Conservation (phyloP, 192 early-diverging fungal genomes). For the Rhizophagus sp. region DNA sequence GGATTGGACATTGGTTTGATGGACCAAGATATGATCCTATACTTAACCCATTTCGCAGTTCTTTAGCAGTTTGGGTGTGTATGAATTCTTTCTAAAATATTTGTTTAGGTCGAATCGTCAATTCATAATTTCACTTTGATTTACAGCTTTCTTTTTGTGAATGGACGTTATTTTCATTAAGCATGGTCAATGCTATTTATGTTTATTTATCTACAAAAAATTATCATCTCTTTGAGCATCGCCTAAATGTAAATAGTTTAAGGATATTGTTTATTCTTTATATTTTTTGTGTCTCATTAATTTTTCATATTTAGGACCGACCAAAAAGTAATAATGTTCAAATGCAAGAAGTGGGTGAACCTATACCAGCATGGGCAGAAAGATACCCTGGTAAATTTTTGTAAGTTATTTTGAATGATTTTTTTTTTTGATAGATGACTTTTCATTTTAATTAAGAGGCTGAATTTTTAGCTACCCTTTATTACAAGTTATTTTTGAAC, state of each 20-base stretch:
- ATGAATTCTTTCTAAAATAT: not conserved
- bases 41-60: not conserved
- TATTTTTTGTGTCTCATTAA: not conserved
- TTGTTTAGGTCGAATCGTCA: not conserved
- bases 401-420: not conserved
- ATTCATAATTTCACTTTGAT: not conserved
- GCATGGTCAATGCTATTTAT: slow-evolving; percentile 6
- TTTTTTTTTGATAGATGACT: not conserved
- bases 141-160: not conserved
- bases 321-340: slow-evolving; percentile 8
- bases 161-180: not conserved
- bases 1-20: slow-evolving; percentile 41
- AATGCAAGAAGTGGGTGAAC: not conserved
- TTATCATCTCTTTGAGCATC: slow-evolving; percentile 15
- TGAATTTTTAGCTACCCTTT: not conserved
- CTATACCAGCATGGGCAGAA: not conserved
- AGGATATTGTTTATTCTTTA: not conserved
- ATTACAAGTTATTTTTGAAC: not conserved
- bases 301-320: not conserved
- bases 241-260: not conserved
- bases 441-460: not conserved
- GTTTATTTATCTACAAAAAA: not conserved
- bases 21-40: slow-evolving; percentile 32
- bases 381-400: not conserved
- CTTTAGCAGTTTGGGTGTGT: slow-evolving; percentile 2